Evolutionary conservation across 2,329 filamentous ascomycete genomes (phyloP), one percentile per base, ranked within the genome.

Genomic region (Paramyrothecium roridum): DNA sequence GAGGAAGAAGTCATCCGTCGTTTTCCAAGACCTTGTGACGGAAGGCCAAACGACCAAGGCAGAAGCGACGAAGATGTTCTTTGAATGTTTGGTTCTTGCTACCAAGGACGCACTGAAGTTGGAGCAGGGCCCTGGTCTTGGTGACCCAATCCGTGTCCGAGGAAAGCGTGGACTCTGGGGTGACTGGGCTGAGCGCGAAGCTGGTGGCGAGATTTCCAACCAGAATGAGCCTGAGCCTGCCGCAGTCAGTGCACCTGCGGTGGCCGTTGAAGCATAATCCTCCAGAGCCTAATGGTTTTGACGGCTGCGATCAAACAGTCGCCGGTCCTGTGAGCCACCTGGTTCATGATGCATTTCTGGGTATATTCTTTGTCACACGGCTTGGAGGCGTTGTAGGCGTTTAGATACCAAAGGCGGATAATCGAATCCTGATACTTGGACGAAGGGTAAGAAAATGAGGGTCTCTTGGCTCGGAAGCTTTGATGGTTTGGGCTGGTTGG

Each of bases 1-100:
- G 73, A 86, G 92, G 65, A 89, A 88, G 71, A 89, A 89, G 70
- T 82, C 81, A 22, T 85, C 85, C 13, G 91, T 96, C 3, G 80
- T 96, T 3, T 97, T 99, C 80, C 93, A 97, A 66, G 89, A 96
- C 56, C 81, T 99, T 50, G 82, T 97, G 34, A 95, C 95, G 0
- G 91, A 96, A 73, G 76, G 81, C 60, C 84, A 83, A 57, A 93
- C 93, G 1, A 91, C 83, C 61, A 90, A 91, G 72, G 89, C 89
- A 10, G 95, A 98, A 65, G 95, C 95, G 1, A 99, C 95, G 47
- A 97, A 97, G 81, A 97, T 99, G 92, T 99, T 99, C 78, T 99
- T 99, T 66, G 95, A 99, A 75, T 88, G 95, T 54, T 80, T 99
- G 22, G 95, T 99, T 3, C 81, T 99, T 49, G 95, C 93, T 6